phyloP scores from a whole-genome alignment of 148 eudicot species.

The Spergularia marina region DNA sequence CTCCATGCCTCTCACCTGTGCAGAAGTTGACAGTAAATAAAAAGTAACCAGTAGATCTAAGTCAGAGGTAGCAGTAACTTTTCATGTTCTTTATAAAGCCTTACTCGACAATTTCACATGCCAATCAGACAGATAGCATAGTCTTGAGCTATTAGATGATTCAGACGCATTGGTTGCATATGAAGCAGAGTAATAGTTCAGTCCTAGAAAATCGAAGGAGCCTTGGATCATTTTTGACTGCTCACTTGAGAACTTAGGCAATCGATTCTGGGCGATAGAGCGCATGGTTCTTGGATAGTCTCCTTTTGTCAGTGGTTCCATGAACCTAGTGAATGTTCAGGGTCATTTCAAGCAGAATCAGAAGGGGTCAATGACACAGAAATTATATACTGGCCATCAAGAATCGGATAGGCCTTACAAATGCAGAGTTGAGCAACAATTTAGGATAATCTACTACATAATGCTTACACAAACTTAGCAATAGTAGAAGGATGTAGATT shows the following conservation, averaged over 20 bases:
- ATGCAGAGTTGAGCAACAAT: background rate
- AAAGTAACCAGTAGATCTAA: background rate
- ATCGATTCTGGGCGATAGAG: slow-evolving; percentile 22
- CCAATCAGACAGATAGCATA: slow-evolving; percentile 28
- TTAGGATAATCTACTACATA: too few relatives aligned
- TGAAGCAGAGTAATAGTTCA: slow-evolving; percentile 35
- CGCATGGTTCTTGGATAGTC: slow-evolving; percentile 34
- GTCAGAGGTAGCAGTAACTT: background rate
- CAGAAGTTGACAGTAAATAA: background rate
- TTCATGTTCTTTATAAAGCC: background rate
- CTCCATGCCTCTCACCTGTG: slow-evolving; percentile 28
- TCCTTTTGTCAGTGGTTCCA: slow-evolving; percentile 38
- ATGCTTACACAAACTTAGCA: background rate
- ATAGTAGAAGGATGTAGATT: background rate
- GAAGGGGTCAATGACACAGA: background rate
- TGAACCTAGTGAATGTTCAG: slow-evolving; percentile 25
- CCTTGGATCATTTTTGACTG: slow-evolving; percentile 30
- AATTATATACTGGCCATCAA: background rate
- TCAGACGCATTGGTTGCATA: slow-evolving; percentile 22
- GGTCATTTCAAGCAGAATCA: background rate
- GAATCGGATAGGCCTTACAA: background rate
- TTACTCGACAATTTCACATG: slow-evolving; percentile 15
- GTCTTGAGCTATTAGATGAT: slow-evolving; percentile 12
- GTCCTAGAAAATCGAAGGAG: slow-evolving; percentile 39
- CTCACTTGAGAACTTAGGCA: slow-evolving; percentile 31